Percentiles rank a stretch among this genome's conserved stretches.
Evolutionary conservation across 768 basidiomycete species (phyloP).

Genomic region (Mrakia hoshinonis): DNA sequence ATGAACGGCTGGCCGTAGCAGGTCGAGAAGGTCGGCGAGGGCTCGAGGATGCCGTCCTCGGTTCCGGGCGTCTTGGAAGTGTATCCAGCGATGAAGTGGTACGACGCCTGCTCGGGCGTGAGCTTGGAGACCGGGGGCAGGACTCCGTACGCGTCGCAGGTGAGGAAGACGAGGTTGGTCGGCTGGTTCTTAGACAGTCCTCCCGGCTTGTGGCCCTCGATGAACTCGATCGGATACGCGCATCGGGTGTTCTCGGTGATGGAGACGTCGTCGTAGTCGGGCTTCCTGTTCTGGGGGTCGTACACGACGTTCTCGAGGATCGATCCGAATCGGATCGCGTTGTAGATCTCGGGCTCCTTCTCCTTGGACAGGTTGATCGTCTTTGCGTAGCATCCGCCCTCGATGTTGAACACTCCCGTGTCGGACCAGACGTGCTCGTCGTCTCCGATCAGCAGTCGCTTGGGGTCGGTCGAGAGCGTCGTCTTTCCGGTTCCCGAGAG

Average conservation of each 20-base stretch:
- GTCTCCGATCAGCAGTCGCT: slow-evolving; percentile 89
- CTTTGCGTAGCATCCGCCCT: slow-evolving; percentile 99
- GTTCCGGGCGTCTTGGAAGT: slow-evolving; percentile 92
- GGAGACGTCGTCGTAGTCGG: slow-evolving; percentile 91
- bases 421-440: slow-evolving; percentile 99
- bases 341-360: slow-evolving; percentile 86
- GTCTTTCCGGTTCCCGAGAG: slow-evolving; percentile 98
- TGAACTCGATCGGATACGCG: slow-evolving; percentile 96
- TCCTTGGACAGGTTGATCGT: slow-evolving; percentile 78
- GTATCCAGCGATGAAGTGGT: slow-evolving; percentile 95
- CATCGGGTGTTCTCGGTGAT: slow-evolving; percentile 99
- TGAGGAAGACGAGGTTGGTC: slow-evolving; percentile 53
- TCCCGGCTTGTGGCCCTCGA: slow-evolving; percentile 43
- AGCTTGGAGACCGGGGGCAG: slow-evolving; percentile 91
- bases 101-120: slow-evolving; percentile 87
- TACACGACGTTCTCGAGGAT: slow-evolving; percentile 99
- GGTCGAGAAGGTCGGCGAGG: slow-evolving; percentile 97
- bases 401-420: slow-evolving; percentile 98
- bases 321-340: slow-evolving; percentile 86
- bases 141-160: slow-evolving; percentile 96
- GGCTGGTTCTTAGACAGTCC: slow-evolving; percentile 23
- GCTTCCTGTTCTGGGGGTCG: slow-evolving; percentile 65
- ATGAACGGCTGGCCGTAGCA: slow-evolving; percentile 99
- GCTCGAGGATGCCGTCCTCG: slow-evolving; percentile 94
- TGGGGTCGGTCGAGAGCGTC: slow-evolving; percentile 91